phyloP scores from a whole-genome alignment of 2,329 filamentous ascomycete genomes.

The Boeremia exigua region DNA sequence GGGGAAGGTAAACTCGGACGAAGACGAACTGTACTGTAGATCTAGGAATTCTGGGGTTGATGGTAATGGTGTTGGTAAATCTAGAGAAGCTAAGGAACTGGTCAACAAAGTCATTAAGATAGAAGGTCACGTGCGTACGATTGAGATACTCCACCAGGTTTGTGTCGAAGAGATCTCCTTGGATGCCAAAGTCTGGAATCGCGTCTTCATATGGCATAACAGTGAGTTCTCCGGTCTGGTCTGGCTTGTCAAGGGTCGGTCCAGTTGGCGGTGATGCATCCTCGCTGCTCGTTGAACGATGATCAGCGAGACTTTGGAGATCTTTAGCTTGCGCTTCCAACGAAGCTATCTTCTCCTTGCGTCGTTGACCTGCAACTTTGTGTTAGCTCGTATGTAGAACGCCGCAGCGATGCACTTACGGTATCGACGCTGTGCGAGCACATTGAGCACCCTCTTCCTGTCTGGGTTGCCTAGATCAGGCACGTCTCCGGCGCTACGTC shows the following conservation, averaged over 20 bases:
- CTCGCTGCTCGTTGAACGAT: not conserved
- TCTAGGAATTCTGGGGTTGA: not conserved
- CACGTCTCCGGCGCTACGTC: constrained; percentile 26
- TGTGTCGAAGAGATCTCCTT: not conserved
- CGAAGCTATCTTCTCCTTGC: constrained; percentile 32
- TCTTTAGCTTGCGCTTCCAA: constrained; percentile 32
- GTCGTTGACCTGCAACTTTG: constrained; percentile 28
- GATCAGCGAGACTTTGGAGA: not conserved
- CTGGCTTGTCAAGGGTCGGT: not conserved
- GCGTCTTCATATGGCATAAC: not conserved
- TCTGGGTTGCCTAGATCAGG: constrained; percentile 37
- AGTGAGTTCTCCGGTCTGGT: not conserved
- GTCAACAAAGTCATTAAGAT: not conserved
- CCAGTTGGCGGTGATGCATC: not conserved
- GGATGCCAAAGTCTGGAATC: not conserved
- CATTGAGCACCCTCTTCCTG: constrained; percentile 40
- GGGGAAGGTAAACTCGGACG: constrained; percentile 10
- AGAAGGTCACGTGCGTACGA: not conserved
- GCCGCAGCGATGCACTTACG: constrained; percentile 20
- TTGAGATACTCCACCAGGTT: not conserved
- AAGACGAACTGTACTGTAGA: not conserved
- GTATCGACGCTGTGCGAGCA: constrained; percentile 41
- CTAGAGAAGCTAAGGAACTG: not conserved
- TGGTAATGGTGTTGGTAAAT: constrained; percentile 1
- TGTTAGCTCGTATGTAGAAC: not conserved